These are phyloP conservation scores for Rhizodiscina lignyota DNA, from an alignment of 495 filamentous ascomycete genomes.

Conservation along the genomic window DNA sequence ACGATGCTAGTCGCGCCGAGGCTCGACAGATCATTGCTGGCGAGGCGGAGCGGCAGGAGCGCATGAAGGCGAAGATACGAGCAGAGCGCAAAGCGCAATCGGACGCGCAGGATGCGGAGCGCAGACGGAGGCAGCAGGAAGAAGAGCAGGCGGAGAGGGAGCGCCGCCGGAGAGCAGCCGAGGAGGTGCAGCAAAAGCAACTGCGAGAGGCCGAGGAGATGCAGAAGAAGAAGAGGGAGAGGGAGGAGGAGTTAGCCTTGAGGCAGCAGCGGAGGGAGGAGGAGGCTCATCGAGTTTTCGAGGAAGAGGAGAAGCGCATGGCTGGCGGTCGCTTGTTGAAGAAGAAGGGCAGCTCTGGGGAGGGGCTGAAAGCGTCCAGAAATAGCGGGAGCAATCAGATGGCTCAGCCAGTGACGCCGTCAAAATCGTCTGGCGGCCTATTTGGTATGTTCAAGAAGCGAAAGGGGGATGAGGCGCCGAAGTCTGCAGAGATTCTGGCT, in stretches of 20 bases:
- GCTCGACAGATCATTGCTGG: conserved; percentile 12
- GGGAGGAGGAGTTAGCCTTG: conserved; percentile 7
- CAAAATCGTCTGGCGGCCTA: conserved; percentile 5
- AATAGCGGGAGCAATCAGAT: background rate
- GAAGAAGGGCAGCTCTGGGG: no score
- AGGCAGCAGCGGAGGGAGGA: conserved; percentile 5
- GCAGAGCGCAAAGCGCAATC: conserved; percentile 10
- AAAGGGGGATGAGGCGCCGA: conserved; percentile 7
- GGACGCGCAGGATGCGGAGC: conserved; percentile 9
- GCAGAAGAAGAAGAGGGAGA: conserved; percentile 7
- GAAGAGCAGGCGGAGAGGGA: conserved; percentile 3
- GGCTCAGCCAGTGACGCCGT: background rate
- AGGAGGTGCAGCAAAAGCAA: conserved; percentile 1
- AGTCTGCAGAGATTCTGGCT: background rate
- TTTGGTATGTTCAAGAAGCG: conserved; percentile 8
- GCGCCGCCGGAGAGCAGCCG: background rate
- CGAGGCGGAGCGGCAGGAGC: conserved; percentile 12
- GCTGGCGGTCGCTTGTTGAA: no score
- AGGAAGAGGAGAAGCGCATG: conserved; percentile 5
- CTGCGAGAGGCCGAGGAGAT: conserved; percentile 5
- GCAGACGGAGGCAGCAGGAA: background rate
- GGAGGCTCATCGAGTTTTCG: conserved; percentile 6
- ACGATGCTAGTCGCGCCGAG: conserved; percentile 8
- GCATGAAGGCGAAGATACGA: conserved; percentile 9
- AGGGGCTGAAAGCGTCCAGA: background rate